phyloP scores from a whole-genome alignment of 2,329 filamentous ascomycete genomes.

The Pestalotiopsis sp. region DNA sequence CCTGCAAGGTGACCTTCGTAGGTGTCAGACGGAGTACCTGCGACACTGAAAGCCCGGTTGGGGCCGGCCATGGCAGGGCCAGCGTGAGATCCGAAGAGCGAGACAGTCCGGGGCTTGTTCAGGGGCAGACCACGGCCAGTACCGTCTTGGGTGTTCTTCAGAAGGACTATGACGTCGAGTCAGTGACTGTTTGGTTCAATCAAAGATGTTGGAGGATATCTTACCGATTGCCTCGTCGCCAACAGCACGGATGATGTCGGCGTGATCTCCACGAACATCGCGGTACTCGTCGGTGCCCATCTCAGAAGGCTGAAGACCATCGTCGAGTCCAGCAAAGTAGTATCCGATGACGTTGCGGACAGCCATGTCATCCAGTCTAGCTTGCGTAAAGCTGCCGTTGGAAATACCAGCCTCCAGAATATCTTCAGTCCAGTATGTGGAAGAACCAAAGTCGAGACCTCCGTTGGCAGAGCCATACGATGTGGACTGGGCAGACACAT shows the following conservation, averaged over 20 bases:
- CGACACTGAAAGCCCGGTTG: conserved; percentile 14
- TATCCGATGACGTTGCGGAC: conserved; percentile 19
- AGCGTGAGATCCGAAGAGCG: conserved; percentile 58
- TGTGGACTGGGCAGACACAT: conserved; percentile 1
- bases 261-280: conserved; percentile 20
- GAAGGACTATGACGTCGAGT: conserved; percentile 32
- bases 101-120: conserved; percentile 44
- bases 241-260: conserved; percentile 15
- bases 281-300: neutral
- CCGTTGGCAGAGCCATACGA: conserved; percentile 9
- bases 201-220: neutral
- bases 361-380: conserved; percentile 21
- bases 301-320: conserved; percentile 14
- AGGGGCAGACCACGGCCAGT: conserved; percentile 56
- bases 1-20: conserved; percentile 42
- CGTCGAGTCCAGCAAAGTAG: conserved; percentile 18
- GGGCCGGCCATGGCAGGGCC: conserved; percentile 58
- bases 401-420: conserved; percentile 12
- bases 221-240: conserved; percentile 49
- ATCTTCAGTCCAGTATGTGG: conserved; percentile 8
- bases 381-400: conserved; percentile 21
- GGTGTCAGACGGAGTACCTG: conserved; percentile 9
- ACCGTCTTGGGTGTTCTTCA: conserved; percentile 60
- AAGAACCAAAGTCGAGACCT: conserved; percentile 3
- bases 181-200: neutral